Base-by-base conservation (phyloP, 495 filamentous ascomycete species). In the Xanthoparmelia taractica region DNA sequence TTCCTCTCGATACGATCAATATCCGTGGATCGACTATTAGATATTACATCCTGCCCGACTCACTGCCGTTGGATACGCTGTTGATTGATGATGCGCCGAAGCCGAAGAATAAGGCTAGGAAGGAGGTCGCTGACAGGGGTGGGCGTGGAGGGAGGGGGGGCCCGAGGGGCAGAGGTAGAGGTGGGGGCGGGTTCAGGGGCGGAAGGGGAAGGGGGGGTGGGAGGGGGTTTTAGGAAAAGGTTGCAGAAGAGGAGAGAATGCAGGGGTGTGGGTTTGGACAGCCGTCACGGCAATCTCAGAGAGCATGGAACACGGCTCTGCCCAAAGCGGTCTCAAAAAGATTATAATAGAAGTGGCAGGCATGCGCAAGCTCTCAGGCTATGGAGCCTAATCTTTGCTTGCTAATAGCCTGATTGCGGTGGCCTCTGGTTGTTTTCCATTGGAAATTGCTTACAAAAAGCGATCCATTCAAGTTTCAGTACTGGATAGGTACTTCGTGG, bases 91-190 rank as follows among this genome's bases (percentile, higher is more conserved):
- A 98, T 74, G 85, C 91, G 59, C 91, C 92, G 38, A 98, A 98
- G 79, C 93, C 94, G 57, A 97, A 97, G 86, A 97, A 98, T 76
- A 97, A 97, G 85, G 93, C 94, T 36, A 80, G 94, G 70, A 98
- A 98, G 81, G 95, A 98, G 76, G 78, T 66, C 11, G 80, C 85
- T 36, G 88, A 89, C 67, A 77, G 84, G 59, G 86, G 87, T 29
- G 77, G 79, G 29, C 78, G 85, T 20, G 82, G 85, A 65, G 84
- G 85, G 55, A 67, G 71, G 31, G 78, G 81, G 63, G 80, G 82
- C 57, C 75, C 81, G 47, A 76, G 83, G 37, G 77, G 88, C 61
- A 75, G 73, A 58, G 71, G 71, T 34, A 66, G 80, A 34, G 88
- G 83, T 69, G 78, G 80, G 65, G 71, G 80, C 73, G 80, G 81